Conservation (phyloP, 2,329 filamentous ascomycete genomes). For the Daldinia eschscholtzii region DNA sequence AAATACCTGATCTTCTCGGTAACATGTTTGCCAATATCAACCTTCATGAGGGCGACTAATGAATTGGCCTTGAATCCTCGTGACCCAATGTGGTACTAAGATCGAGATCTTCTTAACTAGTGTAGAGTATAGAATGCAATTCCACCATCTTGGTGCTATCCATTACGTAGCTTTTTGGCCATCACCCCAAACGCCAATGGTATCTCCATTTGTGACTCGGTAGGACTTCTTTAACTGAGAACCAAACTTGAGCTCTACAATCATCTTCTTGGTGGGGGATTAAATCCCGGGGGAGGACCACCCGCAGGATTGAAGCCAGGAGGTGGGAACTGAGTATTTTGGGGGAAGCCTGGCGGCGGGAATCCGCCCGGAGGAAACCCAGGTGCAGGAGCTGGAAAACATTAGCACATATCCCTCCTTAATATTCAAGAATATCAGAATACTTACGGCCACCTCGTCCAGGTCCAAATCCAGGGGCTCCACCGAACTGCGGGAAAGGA, state of each 20-base stretch:
- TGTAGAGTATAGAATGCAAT: constrained; percentile 41
- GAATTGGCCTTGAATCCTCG: constrained; percentile 15
- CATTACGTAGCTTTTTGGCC: constrained; percentile 38
- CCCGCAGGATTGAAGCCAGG: constrained; percentile 65
- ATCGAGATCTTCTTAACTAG: constrained; percentile 33
- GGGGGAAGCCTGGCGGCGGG: constrained; percentile 61
- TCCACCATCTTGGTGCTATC: constrained; percentile 44
- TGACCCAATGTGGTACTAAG: constrained; percentile 35
- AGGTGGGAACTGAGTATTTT: constrained; percentile 61
- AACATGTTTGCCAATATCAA: constrained; percentile 1
- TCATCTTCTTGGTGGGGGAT: constrained; percentile 75
- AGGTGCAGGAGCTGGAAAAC: constrained; percentile 46
- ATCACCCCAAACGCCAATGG: constrained; percentile 53
- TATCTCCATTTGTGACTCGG: constrained; percentile 44
- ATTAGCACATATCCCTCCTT: constrained; percentile 35
- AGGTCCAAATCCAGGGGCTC: constrained; percentile 62
- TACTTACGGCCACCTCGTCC: constrained; percentile 69
- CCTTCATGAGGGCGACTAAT: not conserved
- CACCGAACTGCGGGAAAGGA: constrained; percentile 67
- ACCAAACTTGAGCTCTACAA: constrained; percentile 31
- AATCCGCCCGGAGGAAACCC: constrained; percentile 56
- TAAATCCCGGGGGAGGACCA: constrained; percentile 75
- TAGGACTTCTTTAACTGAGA: constrained; percentile 29
- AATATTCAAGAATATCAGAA: constrained; percentile 14
- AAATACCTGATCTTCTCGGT: not conserved